These are phyloP conservation scores for Solanum paucissectum DNA, from an alignment of 257 asterid species.

Conservation along the genomic window DNA sequence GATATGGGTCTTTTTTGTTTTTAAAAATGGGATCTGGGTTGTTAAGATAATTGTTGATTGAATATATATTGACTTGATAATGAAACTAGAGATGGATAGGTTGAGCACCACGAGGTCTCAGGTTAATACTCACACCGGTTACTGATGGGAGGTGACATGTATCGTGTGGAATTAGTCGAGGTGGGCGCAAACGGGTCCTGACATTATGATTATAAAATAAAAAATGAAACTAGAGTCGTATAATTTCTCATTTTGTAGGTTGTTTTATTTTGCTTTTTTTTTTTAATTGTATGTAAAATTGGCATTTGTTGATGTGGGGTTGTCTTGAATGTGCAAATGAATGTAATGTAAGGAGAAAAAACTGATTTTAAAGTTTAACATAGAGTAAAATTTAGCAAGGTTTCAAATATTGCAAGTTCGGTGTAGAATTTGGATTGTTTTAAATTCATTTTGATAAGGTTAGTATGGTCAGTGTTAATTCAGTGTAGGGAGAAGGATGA, in stretches of 20 bases:
- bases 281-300: not conserved
- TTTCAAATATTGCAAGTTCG: not conserved
- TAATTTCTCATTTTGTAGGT: not conserved
- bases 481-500: not conserved
- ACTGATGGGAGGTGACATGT: not conserved
- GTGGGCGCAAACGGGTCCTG: not conserved
- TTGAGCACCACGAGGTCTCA: not conserved
- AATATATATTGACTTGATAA: not conserved
- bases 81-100: not conserved
- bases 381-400: not conserved
- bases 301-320: not conserved
- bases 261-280: not conserved
- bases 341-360: not conserved
- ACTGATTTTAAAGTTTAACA: not conserved
- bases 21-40: not conserved
- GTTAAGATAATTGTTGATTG: not conserved
- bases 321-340: not conserved
- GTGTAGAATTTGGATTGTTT: not conserved
- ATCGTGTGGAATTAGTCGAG: not conserved
- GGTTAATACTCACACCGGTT: not conserved
- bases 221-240: not conserved
- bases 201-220: not conserved
- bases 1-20: not conserved
- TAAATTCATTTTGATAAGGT: not conserved
- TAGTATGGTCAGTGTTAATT: not conserved